A percentile compares a stretch with the other conserved stretches of the same genome.
Evolutionary conservation across 208 protist species (phyloP).

Genomic region (Willaertia magna): DNA sequence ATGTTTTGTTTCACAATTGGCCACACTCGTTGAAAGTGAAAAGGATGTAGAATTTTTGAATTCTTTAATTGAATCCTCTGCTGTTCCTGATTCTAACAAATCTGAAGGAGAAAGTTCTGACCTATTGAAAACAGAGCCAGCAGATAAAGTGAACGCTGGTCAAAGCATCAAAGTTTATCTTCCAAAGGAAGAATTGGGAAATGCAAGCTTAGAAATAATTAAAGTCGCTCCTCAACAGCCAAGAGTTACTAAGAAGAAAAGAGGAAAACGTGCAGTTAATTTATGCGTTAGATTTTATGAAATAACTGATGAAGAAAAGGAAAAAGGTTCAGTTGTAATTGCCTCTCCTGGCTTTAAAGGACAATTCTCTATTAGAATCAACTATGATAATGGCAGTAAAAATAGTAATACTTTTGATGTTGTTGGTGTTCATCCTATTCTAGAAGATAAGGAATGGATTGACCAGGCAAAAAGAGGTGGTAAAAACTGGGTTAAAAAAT

Average conservation of each 20-base stretch:
- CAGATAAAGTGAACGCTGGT: neutral
- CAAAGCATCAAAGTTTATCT: neutral
- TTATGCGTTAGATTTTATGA: neutral
- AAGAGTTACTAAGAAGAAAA: neutral
- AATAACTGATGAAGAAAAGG: neutral
- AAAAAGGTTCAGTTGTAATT: neutral
- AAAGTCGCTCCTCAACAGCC: neutral
- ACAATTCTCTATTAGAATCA: neutral
- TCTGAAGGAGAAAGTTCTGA: neutral
- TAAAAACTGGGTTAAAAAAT: neutral
- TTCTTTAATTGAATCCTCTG: neutral
- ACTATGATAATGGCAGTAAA: neutral
- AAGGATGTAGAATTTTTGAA: neutral
- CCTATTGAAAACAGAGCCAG: neutral
- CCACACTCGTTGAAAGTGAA: neutral
- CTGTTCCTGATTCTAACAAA: neutral
- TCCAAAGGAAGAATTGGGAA: neutral
- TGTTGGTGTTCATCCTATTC: neutral
- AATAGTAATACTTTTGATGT: neutral
- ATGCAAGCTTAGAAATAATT: neutral
- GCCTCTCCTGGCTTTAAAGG: neutral
- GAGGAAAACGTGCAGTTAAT: neutral
- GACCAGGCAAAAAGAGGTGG: neutral
- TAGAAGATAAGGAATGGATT: neutral
- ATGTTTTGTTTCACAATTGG: neutral